phyloP scores from a whole-genome alignment of 345 rosid species.

The Moricandia arvensis region DNA sequence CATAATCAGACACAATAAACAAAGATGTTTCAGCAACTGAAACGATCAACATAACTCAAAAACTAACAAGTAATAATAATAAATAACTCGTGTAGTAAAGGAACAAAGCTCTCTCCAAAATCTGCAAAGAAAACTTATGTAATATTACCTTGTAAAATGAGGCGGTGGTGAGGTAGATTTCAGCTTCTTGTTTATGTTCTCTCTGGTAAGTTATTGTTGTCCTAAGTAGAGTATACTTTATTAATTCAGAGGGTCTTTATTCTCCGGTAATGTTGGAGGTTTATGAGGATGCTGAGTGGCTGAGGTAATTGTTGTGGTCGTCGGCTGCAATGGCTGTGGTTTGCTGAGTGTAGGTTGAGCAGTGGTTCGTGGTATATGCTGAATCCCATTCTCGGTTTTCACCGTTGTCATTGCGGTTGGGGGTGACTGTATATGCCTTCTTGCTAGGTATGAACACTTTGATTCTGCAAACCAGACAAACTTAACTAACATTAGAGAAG shows the following conservation, averaged over 20 bases:
- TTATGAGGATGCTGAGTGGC: slow-evolving; percentile 41
- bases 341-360: slow-evolving; percentile 28
- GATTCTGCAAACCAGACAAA: slow-evolving; percentile 56
- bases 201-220: slow-evolving; percentile 26
- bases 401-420: slow-evolving; percentile 41
- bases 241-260: slow-evolving; percentile 26
- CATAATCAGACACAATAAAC: neutral
- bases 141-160: slow-evolving; percentile 15
- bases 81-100: slow-evolving; percentile 9
- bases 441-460: slow-evolving; percentile 61
- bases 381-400: slow-evolving; percentile 50
- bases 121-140: slow-evolving; percentile 28
- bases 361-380: slow-evolving; percentile 41
- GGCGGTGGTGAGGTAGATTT: slow-evolving; percentile 9
- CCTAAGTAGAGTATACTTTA: slow-evolving; percentile 17
- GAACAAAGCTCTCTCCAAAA: slow-evolving; percentile 28
- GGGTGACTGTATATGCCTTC: slow-evolving; percentile 53
- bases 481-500: neutral
- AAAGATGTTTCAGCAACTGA: slow-evolving; percentile 18
- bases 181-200: slow-evolving; percentile 15
- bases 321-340: slow-evolving; percentile 28
- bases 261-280: slow-evolving; percentile 40
- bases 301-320: slow-evolving; percentile 35
- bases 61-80: slow-evolving; percentile 3
- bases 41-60: slow-evolving; percentile 4